A percentile compares a stretch with the other conserved stretches of the same genome.
Evolutionary conservation across 495 filamentous ascomycete genomes (phyloP).

Genomic region (Tuber indicum): DNA sequence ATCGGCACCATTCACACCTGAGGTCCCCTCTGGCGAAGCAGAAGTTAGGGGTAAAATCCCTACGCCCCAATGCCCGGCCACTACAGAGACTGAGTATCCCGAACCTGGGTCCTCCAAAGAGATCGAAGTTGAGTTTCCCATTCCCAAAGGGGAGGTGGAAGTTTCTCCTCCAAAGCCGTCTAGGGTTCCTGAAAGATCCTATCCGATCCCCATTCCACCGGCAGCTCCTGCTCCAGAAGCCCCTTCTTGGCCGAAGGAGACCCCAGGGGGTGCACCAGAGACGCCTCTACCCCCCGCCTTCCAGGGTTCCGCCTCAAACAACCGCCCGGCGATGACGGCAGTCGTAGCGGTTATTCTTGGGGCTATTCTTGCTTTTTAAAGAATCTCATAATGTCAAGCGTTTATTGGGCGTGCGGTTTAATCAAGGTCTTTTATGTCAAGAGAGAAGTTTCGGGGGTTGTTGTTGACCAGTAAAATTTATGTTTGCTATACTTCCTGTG

Average conservation of each 20-base stretch:
- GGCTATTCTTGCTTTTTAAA: not conserved
- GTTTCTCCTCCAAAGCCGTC: not conserved
- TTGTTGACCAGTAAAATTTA: not conserved
- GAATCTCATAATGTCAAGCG: not conserved
- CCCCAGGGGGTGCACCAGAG: not conserved
- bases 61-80: not conserved
- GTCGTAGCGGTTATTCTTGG: slow-evolving; percentile 13
- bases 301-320: slow-evolving; percentile 20
- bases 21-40: not conserved
- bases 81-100: not conserved
- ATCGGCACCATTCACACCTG: not conserved
- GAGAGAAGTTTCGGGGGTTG: not conserved
- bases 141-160: not conserved
- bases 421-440: not conserved
- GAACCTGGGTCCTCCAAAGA: not conserved
- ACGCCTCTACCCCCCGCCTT: slow-evolving; percentile 12
- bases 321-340: slow-evolving; percentile 9
- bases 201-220: not conserved
- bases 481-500: not conserved
- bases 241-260: not conserved
- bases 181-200: not conserved
- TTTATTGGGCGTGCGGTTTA: not conserved
- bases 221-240: not conserved
- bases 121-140: slow-evolving; percentile 3
- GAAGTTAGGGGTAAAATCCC: not conserved